phyloP scores from a whole-genome alignment of 2,329 filamentous ascomycete species.

The Fusarium sp. region DNA sequence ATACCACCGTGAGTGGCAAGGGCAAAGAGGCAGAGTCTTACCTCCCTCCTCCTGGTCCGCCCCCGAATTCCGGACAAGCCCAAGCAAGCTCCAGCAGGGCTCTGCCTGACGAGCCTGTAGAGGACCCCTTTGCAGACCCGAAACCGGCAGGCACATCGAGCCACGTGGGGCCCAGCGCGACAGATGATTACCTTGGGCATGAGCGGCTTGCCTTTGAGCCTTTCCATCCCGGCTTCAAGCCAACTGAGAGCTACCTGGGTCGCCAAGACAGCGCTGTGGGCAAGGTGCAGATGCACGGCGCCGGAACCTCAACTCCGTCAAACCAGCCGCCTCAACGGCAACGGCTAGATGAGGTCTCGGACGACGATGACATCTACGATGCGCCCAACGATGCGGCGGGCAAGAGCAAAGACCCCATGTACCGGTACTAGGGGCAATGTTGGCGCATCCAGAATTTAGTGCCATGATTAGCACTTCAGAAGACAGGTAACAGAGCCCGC shows the following conservation, averaged over 20 bases:
- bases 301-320: slow-evolving; percentile 41
- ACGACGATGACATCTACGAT: slow-evolving; percentile 60
- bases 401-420: slow-evolving; percentile 57
- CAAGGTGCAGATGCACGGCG: slow-evolving; percentile 61
- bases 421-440: slow-evolving; percentile 51
- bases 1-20: slow-evolving; percentile 50
- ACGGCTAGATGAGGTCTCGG: slow-evolving; percentile 49
- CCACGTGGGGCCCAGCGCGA: slow-evolving; percentile 28
- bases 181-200: slow-evolving; percentile 38
- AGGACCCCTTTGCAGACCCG: slow-evolving; percentile 55
- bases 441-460: background rate
- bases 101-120: slow-evolving; percentile 36
- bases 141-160: slow-evolving; percentile 43
- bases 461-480: background rate
- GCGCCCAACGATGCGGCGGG: slow-evolving; percentile 48
- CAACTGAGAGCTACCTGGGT: slow-evolving; percentile 46
- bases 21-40: slow-evolving; percentile 55
- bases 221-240: slow-evolving; percentile 57
- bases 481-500: background rate
- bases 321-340: slow-evolving; percentile 34
- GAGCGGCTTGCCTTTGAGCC: slow-evolving; percentile 54
- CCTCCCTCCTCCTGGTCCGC: slow-evolving; percentile 44
- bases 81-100: slow-evolving; percentile 45
- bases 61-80: slow-evolving; percentile 47
- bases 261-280: slow-evolving; percentile 60